Evolutionary conservation across 1,284 basidiomycete genomes (phyloP), one percentile per base, ranked within the genome.

Genomic region (Fomitiporia mediterranea): DNA sequence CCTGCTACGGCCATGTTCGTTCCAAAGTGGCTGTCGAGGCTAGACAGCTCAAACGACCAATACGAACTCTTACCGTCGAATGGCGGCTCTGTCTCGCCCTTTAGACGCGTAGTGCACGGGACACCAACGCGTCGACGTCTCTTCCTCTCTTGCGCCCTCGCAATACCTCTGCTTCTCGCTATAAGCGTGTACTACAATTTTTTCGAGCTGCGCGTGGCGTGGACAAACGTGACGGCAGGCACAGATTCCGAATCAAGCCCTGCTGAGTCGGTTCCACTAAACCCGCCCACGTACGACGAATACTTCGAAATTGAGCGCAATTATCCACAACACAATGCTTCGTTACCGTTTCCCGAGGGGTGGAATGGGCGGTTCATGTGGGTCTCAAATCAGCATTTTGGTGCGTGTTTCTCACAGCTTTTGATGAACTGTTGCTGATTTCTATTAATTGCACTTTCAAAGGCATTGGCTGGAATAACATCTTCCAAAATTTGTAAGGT

Each of bases 341-440:
- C 57, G 15, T 40, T 62, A 27, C 60, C 61, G 4, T 59, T 54
- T 21, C 61, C 61, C 11, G 61, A 62, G 43, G 61, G 61, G 11
- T 38, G 51, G 51, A 53, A 53, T 35, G 61, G 61, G 4, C 34
- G 61, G 32, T 60, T 51, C 32, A 17, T 62, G 11, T 50, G 43
- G 44, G 48, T 59, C 4, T 60, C 59, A 23, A 60, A 59, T 35
- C 55, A 61, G 32, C 46, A 56, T 25, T 56, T 32, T 40, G 44
- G 55, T 56, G 25, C n/a, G 32, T 56, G 32, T 35, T 50, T 51
- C 17, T 13, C 27, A 23, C 28, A 5, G 27, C 28, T 6, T 17
- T 37, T 13, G 32, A 9, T 43, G 15, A 2, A 28, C 13, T 17
- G 15, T 51, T 23, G 8, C 39, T 46, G 13, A 34, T 38, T 17